Base-by-base conservation (phyloP, 257 asterid genomes). In the Jacaranda mimosifolia region DNA sequence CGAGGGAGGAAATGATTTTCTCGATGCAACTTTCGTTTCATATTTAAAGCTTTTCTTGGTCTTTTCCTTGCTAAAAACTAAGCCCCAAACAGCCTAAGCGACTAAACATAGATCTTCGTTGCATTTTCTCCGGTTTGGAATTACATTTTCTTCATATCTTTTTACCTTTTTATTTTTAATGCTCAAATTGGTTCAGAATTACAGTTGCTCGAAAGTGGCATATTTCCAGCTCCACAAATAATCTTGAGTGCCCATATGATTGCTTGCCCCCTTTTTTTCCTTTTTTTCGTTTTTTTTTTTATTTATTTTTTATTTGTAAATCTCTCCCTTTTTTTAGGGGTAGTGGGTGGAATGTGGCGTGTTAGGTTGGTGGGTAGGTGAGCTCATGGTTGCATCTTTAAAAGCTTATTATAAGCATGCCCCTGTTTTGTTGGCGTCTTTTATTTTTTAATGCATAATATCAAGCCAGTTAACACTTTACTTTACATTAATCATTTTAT, bases 311-410 rank as follows among this genome's bases (percentile, higher is more conserved):
- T 1, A 4, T 52, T 11, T 2, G 4, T 14, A 52, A 17, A 55
- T 0, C 21, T 38, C 48, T 39, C 40, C 70, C 19, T 13, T 4
- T 56, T 56, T 67, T 13, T 51, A 14, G 11, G 74, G 70, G 53
- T 48, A 32, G 78, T 63, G 60, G 74, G 68, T 76, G 81, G 75
- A 36, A 19, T 40, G 59, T 80, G 38, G 69, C 40, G 51, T 70
- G 75, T 56, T 15, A 13, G 76, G 70, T 69, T 59, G 67, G 67
- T 80, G 76, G 69, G 76, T 48, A 45, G 76, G 64, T 77, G 52
- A 65, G 46, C 40, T 75, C 67, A 64, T 15, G 59, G 60, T 71
- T 66, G 11, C 83, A 38, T 74, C 80, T 80, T 74, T 49, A 7
- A 18, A 69, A 63, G 49, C 48, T 59, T 51, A 6, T 49, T 56